A percentile compares a stretch with the other conserved stretches of the same genome.
phyloP scores from a whole-genome alignment of 495 filamentous ascomycete genomes.

The Mytilinidion resinicola region DNA sequence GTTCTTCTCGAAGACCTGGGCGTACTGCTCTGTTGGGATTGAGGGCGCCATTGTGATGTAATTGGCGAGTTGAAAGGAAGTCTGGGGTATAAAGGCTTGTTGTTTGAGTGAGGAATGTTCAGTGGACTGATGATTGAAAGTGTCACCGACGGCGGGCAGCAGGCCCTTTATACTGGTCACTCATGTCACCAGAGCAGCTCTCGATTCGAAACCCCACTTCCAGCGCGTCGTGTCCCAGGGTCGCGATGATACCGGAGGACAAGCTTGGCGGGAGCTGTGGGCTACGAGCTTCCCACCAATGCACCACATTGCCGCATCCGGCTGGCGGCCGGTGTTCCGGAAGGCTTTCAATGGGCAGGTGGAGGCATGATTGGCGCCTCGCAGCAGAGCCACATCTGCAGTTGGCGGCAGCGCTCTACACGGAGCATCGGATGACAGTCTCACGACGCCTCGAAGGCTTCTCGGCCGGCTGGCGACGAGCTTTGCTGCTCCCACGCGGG shows the following conservation, averaged over 20 bases:
- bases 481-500: not conserved
- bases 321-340: not conserved
- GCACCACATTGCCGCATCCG: not conserved
- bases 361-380: not conserved
- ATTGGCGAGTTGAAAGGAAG: not conserved
- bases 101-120: not conserved
- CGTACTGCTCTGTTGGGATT: slow-evolving; percentile 76
- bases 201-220: not conserved
- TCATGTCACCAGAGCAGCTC: not conserved
- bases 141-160: too few relatives aligned
- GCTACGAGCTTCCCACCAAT: not conserved
- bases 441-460: not conserved
- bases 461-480: not conserved
- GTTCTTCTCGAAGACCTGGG: slow-evolving; percentile 73
- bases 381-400: not conserved
- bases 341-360: not conserved
- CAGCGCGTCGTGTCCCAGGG: not conserved
- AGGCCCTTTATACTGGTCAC: not conserved
- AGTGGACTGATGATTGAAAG: not conserved
- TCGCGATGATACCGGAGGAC: not conserved
- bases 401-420: slow-evolving; percentile 1
- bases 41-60: slow-evolving; percentile 24
- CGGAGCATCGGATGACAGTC: slow-evolving; percentile 21
- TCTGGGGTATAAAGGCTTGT: not conserved
- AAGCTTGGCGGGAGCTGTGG: not conserved